Base-by-base conservation (phyloP, 2,329 filamentous ascomycete genomes). In the Tolypocladium sp. region DNA sequence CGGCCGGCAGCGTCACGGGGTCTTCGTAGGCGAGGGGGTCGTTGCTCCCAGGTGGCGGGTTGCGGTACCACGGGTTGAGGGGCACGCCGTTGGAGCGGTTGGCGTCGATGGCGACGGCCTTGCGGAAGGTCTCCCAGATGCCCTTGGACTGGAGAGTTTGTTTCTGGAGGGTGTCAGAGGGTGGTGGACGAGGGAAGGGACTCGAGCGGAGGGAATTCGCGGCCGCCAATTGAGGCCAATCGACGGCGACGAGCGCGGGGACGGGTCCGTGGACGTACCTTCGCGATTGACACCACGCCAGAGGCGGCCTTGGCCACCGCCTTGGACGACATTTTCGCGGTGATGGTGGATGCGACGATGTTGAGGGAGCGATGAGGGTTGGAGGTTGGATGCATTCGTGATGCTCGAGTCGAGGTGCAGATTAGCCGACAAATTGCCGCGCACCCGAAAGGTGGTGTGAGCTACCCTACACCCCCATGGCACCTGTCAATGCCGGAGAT, bases 81-180 rank as follows among this genome's bases (percentile, higher is more conserved):
- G 94, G 94, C 25, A 99, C 80, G 74, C 94, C 94, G 69, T 89
- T 92, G 65, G 92, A 97, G 65, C 94, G 92, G 70, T 90, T 86
- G 41, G 92, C 84, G 74, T 96, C 93, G 69, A 99, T 79, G 66
- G 91, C 85, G 66, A 97, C 76, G 67, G 88, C 73, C 66, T 86
- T 85, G 73, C 92, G 92, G 73, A 99, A 78, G 59, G 79, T 79
- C 71, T 93, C 92, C 90, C 91, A 97, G 75, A 97, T 79, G 46
- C 94, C 94, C 44, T 82, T 85, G 57, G 93, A 94, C 73, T 96
- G 90, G 64, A 97, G 80, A 41, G 92, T 96, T 79, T 99, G 93
- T 90, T 97, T 97, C 93, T 99, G 69, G 51, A 41, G 37, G 57
- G 59, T 7, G 51, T 30, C 54, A 58, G 64, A 35, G 30, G 30